These are phyloP conservation scores for Biscogniauxia sp. DNA, from an alignment of 2,329 filamentous ascomycete species.

Conservation along the genomic window DNA sequence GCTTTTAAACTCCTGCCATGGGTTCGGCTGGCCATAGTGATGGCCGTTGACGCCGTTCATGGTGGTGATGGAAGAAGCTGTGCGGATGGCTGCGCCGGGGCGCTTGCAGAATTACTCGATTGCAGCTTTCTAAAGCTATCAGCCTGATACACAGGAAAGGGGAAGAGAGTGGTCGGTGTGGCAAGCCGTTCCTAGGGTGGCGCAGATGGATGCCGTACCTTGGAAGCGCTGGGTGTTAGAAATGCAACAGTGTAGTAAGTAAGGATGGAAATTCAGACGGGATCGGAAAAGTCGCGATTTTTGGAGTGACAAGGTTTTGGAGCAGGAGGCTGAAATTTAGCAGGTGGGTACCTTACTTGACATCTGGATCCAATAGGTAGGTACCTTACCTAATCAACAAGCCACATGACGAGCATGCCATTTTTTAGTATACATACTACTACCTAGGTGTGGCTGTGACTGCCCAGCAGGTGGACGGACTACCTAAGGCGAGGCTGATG, in stretches of 20 bases:
- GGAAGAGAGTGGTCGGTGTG: background rate
- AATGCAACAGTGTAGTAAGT: no score
- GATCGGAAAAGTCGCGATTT: background rate
- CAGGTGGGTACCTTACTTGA: no score
- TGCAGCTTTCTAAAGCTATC: background rate
- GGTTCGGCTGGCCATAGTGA: constrained; percentile 46
- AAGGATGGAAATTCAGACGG: background rate
- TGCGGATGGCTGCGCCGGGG: background rate
- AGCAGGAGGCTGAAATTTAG: background rate
- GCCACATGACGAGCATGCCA: no score
- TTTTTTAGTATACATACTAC: no score
- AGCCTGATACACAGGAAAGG: background rate
- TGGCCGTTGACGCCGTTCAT: constrained; percentile 60
- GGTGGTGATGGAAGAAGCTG: constrained; percentile 4
- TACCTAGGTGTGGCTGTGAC: no score
- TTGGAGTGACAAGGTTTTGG: background rate
- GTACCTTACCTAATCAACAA: no score
- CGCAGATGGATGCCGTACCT: background rate
- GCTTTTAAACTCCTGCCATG: constrained; percentile 80
- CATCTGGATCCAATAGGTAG: no score
- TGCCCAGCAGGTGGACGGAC: no score
- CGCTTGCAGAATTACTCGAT: background rate
- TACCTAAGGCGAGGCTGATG: no score
- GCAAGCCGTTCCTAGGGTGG: background rate
- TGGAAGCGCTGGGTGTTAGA: background rate